Evolutionary conservation across 2,329 filamentous ascomycete genomes (phyloP), one percentile per base, ranked within the genome.

Genomic region (Calonectria pseudoturangicola): DNA sequence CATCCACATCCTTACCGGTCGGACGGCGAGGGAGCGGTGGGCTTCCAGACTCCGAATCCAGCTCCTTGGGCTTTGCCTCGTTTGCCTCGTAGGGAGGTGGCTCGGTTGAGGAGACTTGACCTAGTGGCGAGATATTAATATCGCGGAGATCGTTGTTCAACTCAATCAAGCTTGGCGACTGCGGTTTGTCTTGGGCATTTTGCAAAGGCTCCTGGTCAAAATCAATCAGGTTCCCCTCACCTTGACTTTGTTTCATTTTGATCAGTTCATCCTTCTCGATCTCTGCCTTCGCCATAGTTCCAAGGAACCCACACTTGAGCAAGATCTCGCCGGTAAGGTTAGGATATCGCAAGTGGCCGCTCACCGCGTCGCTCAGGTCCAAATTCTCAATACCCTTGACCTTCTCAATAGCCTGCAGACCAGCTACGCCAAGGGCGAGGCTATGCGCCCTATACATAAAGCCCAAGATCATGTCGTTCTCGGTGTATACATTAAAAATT

Each of bases 361-460:
- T 86, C 63, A 91, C 88, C n/a, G 87, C 84, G 6, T 86, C 85
- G 73, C 87, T 90, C 28, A 91, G 82, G 70, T 91, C 83, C 18
- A 91, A 78, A 73, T 91, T 91, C 73, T 88, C 83, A 80, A 97
- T 88, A 2, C 93, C 93, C 6, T 90, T 88, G 18, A 96, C 90
- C 10, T 88, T 89, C 70, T 91, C 79, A 28, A 97, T 90, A 39
- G 91, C 88, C 81, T 98, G 94, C 1, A 98, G 86, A 0, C 96
- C 96, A 0, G 95, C 95, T 50, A 98, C 91, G 4, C 96, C 96
- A 48, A 94, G 89, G 75, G 97, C 93, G 33, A 98, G 90, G 71
- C 93, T 95, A 48, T 94, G 95, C 2, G 95, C 93, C 54, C 96
- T 92, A 82, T 98, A 98, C 21, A 98, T 87, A 81, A 98, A 96